Base-by-base conservation (phyloP, 306 rosid species). In the barrel medic (Medicago truncatula) region DNA sequence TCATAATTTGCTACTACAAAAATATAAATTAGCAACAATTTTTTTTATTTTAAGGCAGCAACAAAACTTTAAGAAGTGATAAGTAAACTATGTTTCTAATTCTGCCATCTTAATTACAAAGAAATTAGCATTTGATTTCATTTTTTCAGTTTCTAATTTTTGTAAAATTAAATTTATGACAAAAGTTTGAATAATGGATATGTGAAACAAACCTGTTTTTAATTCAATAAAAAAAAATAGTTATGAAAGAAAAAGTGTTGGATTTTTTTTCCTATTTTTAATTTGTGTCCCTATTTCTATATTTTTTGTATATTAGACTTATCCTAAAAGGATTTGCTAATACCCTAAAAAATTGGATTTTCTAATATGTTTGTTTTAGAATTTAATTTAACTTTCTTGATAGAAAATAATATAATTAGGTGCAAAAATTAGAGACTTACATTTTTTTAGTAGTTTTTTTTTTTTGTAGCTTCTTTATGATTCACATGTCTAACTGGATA, bases 401-500 rank as follows among this genome's bases (percentile, higher is more conserved):
- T 11, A 1, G 6, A 1, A 3, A 43, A 11, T 1, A 43, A 43
- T 10, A 43, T 43, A 41, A 41, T 43, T 11, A 43, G 15, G 6
- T 4, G 13, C 15, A 15, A 10, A 43, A 43, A 43, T 43, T 43
- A 43, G 15, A 3, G 49, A 11, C 49, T 34, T 13, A 3, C 0
- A 28, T 31, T 15, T 14, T 61, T 61, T 56, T 54, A 54, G 60
- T 57, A 23, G 38, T 23, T 5, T 23, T 23, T 5, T 23, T 23
- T 9, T 46, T 1, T 23, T 9, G 4, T 16, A 23, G 39, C 38
- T 58, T 23, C 34, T 58, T 58, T 5, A 58, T 23, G 14, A 54
- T 47, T 70, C 58, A 74, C 71, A 67, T 73, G 38, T 10, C 9
- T 65, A 79, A 66, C 39, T 59, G 38, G 13, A 74, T 58, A 74